Evolutionary conservation across 2,329 filamentous ascomycete species (phyloP).

Genomic region (Aspergillus sp.): DNA sequence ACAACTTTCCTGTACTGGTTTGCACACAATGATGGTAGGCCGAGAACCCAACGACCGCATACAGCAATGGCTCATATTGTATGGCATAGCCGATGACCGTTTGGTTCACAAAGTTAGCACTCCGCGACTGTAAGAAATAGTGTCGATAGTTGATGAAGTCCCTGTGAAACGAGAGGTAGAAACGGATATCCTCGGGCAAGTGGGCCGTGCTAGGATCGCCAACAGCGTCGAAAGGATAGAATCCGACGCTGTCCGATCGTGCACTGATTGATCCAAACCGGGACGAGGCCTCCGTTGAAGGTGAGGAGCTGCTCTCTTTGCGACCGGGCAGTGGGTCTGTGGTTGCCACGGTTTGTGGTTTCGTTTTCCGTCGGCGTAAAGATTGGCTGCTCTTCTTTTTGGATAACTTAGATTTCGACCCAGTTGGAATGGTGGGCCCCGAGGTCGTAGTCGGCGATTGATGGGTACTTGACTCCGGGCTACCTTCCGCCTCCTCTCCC

Average conservation of each 20-base stretch:
- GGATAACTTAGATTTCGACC: conserved; percentile 21
- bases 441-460: conserved; percentile 21
- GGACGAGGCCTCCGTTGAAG: conserved; percentile 51
- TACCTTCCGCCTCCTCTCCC: conserved; percentile 33
- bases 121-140: conserved; percentile 74
- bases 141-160: conserved; percentile 78
- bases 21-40: conserved; percentile 80
- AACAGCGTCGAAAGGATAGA: conserved; percentile 24
- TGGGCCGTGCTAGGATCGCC: conserved; percentile 26
- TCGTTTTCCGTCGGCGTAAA: conserved; percentile 26
- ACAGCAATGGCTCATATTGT: conserved; percentile 76
- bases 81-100: conserved; percentile 72
- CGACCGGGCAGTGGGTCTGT: conserved; percentile 39
- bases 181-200: conserved; percentile 66
- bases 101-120: conserved; percentile 70
- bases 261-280: conserved; percentile 37
- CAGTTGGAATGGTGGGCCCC: conserved; percentile 19
- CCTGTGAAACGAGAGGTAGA: conserved; percentile 75
- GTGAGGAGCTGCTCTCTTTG: conserved; percentile 51
- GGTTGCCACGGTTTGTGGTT: conserved; percentile 20
- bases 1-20: conserved; percentile 69
- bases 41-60: conserved; percentile 83
- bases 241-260: conserved; percentile 32
- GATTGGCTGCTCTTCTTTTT: conserved; percentile 34
- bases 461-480: conserved; percentile 22